phyloP scores from a whole-genome alignment of 129 eudicot species.

The Ambrosia trifida region DNA sequence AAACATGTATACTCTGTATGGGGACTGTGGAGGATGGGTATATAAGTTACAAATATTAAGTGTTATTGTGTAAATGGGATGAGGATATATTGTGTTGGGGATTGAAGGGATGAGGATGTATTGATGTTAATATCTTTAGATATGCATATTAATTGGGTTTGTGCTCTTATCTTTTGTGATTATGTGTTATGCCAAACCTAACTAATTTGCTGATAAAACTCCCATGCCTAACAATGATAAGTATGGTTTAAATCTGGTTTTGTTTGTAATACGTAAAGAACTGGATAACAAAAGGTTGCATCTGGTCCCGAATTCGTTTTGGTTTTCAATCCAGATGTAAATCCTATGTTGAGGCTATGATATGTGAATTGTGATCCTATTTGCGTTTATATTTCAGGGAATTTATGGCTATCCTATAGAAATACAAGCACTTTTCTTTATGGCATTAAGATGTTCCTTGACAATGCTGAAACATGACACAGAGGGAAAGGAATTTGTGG shows the following conservation, averaged over 20 bases:
- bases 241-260: not conserved
- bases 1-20: not conserved
- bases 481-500: constrained; percentile 12
- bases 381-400: constrained; percentile 1
- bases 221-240: not conserved
- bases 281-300: not conserved
- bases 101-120: not conserved
- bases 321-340: not conserved
- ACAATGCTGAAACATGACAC: constrained; percentile 11
- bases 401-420: constrained; percentile 16
- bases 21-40: constrained; percentile 1
- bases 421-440: constrained; percentile 18
- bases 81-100: too few relatives aligned
- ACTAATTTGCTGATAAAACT: not conserved
- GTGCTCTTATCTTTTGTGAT: not conserved
- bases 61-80: not conserved
- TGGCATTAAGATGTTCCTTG: constrained; percentile 17
- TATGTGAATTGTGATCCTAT: not conserved
- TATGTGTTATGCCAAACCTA: not conserved
- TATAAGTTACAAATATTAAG: not conserved
- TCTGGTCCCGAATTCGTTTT: not conserved
- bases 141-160: not conserved
- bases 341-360: not conserved
- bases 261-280: not conserved
- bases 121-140: not conserved